Percentiles rank a stretch among this genome's conserved stretches.
Evolutionary conservation across 2,329 filamentous ascomycete species (phyloP).

Genomic region (Aureobasidium subglaciale): DNA sequence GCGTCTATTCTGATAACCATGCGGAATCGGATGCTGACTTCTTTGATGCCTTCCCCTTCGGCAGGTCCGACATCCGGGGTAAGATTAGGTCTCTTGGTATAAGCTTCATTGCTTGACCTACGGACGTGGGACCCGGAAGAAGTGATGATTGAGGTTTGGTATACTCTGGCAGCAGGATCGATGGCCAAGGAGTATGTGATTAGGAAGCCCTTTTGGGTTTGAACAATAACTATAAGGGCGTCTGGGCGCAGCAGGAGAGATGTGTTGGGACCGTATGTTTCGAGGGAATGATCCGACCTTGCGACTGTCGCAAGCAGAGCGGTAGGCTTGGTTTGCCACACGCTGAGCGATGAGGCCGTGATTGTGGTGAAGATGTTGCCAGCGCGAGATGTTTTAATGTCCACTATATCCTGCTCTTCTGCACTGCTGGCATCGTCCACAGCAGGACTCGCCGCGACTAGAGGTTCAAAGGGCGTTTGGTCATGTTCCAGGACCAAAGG

Average conservation of each 20-base stretch:
- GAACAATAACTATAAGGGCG: conserved; percentile 83
- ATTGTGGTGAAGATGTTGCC: conserved; percentile 84
- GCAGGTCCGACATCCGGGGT: conserved; percentile 55
- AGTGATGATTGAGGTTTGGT: conserved; percentile 71
- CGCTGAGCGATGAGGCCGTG: conserved; percentile 74
- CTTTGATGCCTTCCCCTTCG: conserved; percentile 73
- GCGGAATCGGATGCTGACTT: conserved; percentile 84
- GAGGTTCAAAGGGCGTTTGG: background rate
- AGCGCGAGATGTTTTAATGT: conserved; percentile 67
- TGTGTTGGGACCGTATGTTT: conserved; percentile 77
- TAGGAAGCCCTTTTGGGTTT: conserved; percentile 76
- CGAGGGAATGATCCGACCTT: conserved; percentile 71
- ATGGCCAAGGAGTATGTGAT: conserved; percentile 91
- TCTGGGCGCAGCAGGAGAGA: conserved; percentile 83
- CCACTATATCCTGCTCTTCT: conserved; percentile 50
- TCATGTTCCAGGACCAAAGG: conserved; percentile 9
- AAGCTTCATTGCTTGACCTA: conserved; percentile 42
- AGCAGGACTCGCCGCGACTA: background rate
- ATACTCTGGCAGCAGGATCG: conserved; percentile 74
- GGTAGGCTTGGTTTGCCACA: conserved; percentile 95
- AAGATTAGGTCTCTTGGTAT: conserved; percentile 22
- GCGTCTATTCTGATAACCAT: conserved; percentile 99
- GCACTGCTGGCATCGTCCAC: background rate
- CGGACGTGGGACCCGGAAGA: conserved; percentile 33
- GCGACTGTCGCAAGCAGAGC: conserved; percentile 79